Base-by-base conservation (phyloP, 2,329 filamentous ascomycete genomes). In the Cyphellophora europaea region DNA sequence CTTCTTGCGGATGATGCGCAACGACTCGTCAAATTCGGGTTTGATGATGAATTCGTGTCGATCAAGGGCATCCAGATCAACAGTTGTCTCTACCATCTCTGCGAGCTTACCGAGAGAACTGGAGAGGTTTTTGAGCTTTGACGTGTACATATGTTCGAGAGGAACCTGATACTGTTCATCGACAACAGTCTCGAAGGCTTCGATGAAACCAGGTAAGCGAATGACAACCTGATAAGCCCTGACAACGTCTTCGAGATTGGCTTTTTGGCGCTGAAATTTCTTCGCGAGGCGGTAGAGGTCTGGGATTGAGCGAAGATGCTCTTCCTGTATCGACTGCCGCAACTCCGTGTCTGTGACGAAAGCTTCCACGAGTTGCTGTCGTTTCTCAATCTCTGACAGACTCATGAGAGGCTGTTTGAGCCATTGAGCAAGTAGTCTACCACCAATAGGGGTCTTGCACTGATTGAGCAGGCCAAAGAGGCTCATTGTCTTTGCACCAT, bases 41-140 rank as follows among this genome's bases (percentile, higher is more conserved):
- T 96, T 98, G 71, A 98, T 98, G 51, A 95, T 89, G 62, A 93
- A 98, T 55, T 98, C 91, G 53, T 98, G 91, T 47, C 91, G 87
- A 52, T 98, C 89, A 8, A 98, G 74, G 3, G 91, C 91, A 38
- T 94, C 85, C 0, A 98, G 74, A 53, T 98, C 91, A 11, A 98
- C 88, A 0, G 93, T 98, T 2, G 91, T 94, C 64, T 98, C 91
- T 0, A 98, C 91, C 86, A 98, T 95, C 55, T 98, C 91, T 53
- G 89, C 84, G 8, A 98, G 68, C 54, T 87, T 94, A 16, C 74
- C 79, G 33, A 98, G 71, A 51, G 79, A 84, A 51, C 86, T 78
- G 5, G 79, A 82, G 41, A 85, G 74, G 41, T 82, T 75, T 32
- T 74, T 75, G 25, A 98, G 66, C 55, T 93, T 93, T 16, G 74